These are phyloP conservation scores for Annulohypoxylon bovei DNA, from an alignment of 495 filamentous ascomycete species.

Conservation along the genomic window DNA sequence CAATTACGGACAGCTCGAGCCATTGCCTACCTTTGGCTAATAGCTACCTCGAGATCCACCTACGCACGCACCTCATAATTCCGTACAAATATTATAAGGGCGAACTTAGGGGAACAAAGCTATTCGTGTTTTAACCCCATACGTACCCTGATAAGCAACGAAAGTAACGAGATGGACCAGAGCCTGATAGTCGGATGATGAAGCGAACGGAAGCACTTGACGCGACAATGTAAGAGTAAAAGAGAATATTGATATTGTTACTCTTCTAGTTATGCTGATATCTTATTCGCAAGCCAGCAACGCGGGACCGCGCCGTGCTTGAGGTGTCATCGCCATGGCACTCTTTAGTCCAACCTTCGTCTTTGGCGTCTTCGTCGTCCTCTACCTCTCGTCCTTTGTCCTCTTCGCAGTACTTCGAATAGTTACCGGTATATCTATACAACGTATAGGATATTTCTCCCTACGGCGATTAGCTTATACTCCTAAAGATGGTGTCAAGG, in stretches of 20 bases:
- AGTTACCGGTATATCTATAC: slow-evolving; percentile 93
- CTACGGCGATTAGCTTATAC: slow-evolving; percentile 89
- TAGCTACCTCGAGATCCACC: slow-evolving; percentile 12
- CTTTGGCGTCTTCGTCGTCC: slow-evolving; percentile 80
- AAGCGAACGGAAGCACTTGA: slow-evolving; percentile 32
- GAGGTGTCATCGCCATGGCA: slow-evolving; percentile 52
- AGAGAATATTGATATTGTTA: background rate
- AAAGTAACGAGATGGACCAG: slow-evolving; percentile 31
- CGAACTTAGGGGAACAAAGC: slow-evolving; percentile 25
- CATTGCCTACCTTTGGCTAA: slow-evolving; percentile 2
- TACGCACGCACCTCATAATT: slow-evolving; percentile 8
- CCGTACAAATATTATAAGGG: background rate
- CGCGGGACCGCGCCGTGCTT: slow-evolving; percentile 41
- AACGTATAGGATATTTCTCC: slow-evolving; percentile 91
- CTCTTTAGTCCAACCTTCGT: slow-evolving; percentile 78
- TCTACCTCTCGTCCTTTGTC: slow-evolving; percentile 91
- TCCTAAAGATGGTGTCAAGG: slow-evolving; percentile 82
- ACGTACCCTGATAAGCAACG: slow-evolving; percentile 3
- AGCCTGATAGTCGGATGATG: slow-evolving; percentile 39
- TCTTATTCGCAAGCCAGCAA: slow-evolving; percentile 31
- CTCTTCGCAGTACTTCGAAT: slow-evolving; percentile 93
- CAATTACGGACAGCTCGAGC: slow-evolving; percentile 14
- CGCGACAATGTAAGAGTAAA: slow-evolving; percentile 37
- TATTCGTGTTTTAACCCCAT: slow-evolving; percentile 8
- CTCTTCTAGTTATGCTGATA: slow-evolving; percentile 18